These are phyloP conservation scores for Acanthamoeba triangularis DNA, from an alignment of 208 protist genomes.

Conservation along the genomic window DNA sequence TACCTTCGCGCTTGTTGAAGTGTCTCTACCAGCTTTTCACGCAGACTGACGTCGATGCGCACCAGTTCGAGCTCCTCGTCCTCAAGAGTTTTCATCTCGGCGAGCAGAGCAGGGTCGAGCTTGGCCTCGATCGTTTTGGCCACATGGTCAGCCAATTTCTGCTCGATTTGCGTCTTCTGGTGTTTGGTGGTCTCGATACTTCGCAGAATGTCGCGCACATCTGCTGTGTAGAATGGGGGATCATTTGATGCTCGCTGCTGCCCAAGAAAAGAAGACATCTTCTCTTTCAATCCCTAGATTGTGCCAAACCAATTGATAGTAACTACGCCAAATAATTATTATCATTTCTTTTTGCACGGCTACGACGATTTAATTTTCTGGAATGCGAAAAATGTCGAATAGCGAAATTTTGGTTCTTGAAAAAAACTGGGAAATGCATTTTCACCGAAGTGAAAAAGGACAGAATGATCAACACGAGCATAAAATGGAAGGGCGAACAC, in stretches of 20 bases:
- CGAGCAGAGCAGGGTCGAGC: constrained; percentile 18
- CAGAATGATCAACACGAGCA: neutral
- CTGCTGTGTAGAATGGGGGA: neutral
- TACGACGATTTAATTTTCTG: too few species aligned
- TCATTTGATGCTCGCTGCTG: neutral
- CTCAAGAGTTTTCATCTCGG: neutral
- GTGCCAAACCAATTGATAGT: neutral
- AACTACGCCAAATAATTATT: too few species aligned
- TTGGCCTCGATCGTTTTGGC: constrained; percentile 48
- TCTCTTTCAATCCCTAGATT: neutral
- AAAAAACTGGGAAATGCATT: neutral
- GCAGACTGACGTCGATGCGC: constrained; percentile 55
- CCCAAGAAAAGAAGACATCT: neutral
- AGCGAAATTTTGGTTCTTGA: neutral
- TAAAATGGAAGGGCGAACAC: neutral
- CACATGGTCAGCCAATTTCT: constrained; percentile 57
- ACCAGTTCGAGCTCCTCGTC: constrained; percentile 64
- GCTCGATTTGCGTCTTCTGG: constrained; percentile 11
- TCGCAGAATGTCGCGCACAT: constrained; percentile 1
- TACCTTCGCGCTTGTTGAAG: constrained; percentile 23
- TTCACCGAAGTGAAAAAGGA: neutral
- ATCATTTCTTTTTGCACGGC: too few species aligned
- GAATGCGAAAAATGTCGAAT: too few species aligned
- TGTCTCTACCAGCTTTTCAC: constrained; percentile 4
- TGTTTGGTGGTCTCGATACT: constrained; percentile 20